These are phyloP conservation scores for Xylaria cubensis DNA, from an alignment of 495 filamentous ascomycete species.

Conservation along the genomic window DNA sequence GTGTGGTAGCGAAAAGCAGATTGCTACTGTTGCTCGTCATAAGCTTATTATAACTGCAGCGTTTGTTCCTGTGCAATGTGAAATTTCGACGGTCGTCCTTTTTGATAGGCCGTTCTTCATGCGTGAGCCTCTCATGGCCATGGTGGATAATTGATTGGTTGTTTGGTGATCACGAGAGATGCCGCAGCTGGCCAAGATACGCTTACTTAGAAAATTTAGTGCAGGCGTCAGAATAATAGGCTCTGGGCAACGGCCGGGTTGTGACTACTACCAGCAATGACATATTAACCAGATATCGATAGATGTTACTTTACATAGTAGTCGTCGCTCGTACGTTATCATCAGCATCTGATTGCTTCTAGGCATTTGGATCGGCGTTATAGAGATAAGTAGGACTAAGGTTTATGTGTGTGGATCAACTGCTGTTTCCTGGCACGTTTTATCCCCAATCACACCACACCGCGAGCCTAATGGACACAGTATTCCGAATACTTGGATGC, in stretches of 20 bases:
- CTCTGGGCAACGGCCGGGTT: neutral
- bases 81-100: constrained; percentile 3
- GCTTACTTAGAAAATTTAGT: no score
- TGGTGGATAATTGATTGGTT: neutral
- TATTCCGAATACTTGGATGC: neutral
- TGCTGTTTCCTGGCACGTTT: neutral
- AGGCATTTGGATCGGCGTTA: neutral
- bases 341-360: no score
- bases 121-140: neutral
- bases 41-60: constrained; percentile 6
- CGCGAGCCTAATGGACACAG: neutral
- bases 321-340: neutral
- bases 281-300: neutral
- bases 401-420: neutral
- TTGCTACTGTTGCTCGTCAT: neutral
- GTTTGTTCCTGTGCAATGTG: constrained; percentile 5
- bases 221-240: no score
- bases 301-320: neutral
- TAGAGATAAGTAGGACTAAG: neutral
- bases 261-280: neutral
- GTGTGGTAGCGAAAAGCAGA: neutral
- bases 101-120: neutral
- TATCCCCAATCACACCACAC: neutral
- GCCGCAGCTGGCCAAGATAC: constrained; percentile 2
- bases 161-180: neutral